Evolutionary conservation across 495 filamentous ascomycete species (phyloP), one percentile per base, ranked within the genome.

Genomic region (Podospora conica): DNA sequence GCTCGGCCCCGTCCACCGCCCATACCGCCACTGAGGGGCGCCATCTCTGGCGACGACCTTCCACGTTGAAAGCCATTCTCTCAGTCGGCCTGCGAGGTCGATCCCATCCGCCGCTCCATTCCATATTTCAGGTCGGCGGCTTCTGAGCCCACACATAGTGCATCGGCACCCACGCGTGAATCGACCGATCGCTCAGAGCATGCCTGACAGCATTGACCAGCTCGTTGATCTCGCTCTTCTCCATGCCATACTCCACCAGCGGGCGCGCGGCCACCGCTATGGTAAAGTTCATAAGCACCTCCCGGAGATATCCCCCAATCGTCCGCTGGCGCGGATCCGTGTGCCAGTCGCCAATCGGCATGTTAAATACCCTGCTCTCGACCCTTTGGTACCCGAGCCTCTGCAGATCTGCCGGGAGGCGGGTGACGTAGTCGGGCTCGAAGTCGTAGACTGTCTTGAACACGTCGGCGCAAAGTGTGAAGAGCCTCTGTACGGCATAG

Each of bases 311-410:
- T 58, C 80, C 66, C 3, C 88, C 88, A n/a, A 90, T 82, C 68
- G 82, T 75, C 62, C 86, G 84, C 69, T 86, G 71, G 23, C 78
- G 76, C n/a, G 74, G 71, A 60, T 90, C 83, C 27, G 75, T 79
- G 3, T 85, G 75, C 88, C 89, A 91, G 9, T 81, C 77, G 7
- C 87, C 87, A 29, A 88, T 69, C 0, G 88, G 89, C 66, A 88
- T 74, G 64, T 88, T 83, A 59, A 81, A 87, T 1, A 77, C 67
- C 27, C 73, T 76, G 56, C 83, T 76, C 15, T 78, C 73, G n/a
- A 87, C 77, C 60, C 86, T 83, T 40, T 78, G 69, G 69, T 86
- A 88, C 7, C 85, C 85, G 4, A 78, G 75, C 10, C 79, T 65
- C 31, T 69, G 58, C 53, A 83, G 75, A 25, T 73, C 65, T 4